Evolutionary conservation across 768 basidiomycete species (phyloP), one percentile per base, ranked within the genome.

Genomic region (Tremella mesenterica): DNA sequence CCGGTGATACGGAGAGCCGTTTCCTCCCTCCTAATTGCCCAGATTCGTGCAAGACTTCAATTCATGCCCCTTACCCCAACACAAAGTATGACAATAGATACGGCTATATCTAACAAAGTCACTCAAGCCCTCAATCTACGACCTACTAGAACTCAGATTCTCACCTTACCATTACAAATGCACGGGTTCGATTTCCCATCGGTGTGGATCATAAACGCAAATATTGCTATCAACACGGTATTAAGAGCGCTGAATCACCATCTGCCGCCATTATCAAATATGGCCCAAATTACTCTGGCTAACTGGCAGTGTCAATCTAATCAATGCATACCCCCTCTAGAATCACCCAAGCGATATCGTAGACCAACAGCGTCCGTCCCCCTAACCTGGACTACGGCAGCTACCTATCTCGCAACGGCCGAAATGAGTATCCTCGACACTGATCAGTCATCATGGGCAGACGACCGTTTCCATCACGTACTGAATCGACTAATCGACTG

Each of bases 191-290:
- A 30, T 16, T 59, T 59, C 27, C 57, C 57, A 2, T 51, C 53
- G 2, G 20, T 59, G 18, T 3, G 28, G 43, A 30, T 23, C 26
- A 50, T 59, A 13, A 59, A 59, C 38, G 57, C 43, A 16, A 34
- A 52, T 18, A 16, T 59, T 6, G 53, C 57, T 14, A 49, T 59
- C 20, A 20, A 5, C 4, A 2, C 26, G 2, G 14, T 59, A n/a
- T 21, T 59, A 25, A 43, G 57, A 20, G 48, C 48, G 6, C 27
- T 59, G 14, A 59, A 59, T 34, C 57, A 59, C 30, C 53, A 51
- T 27, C 44, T 55, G 20, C 12, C 27, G 7, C 30, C 48, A 5
- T 54, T 54, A 21, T 5, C 26, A 20, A 52, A 2, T 4, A 52
- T 55, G 43, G 57, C 53, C 7, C 5, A 8, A 29, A 55, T 59